Evolutionary conservation across 2,329 filamentous ascomycete species (phyloP).

Genomic region (Colletotrichum endophyticum): DNA sequence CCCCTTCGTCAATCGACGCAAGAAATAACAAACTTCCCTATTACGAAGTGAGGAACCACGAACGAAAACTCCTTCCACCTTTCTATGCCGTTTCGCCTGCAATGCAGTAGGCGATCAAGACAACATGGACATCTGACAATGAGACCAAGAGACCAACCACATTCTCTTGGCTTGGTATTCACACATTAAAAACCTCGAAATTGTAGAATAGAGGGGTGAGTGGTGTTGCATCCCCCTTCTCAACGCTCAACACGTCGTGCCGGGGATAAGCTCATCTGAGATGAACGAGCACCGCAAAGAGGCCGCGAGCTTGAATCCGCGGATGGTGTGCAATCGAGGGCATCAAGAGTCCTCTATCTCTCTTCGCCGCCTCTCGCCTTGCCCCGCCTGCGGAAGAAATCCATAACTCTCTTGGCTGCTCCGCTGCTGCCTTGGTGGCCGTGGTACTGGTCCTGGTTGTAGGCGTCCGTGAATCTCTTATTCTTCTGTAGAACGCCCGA

Average conservation of each 20-base stretch:
- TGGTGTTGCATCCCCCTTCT: neutral
- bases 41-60: slow-evolving; percentile 2
- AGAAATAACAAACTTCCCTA: slow-evolving; percentile 16
- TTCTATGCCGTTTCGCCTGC: slow-evolving; percentile 21
- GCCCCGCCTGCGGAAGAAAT: slow-evolving; percentile 91
- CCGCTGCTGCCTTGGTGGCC: slow-evolving; percentile 83
- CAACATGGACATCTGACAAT: slow-evolving; percentile 13
- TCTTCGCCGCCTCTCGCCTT: slow-evolving; percentile 71
- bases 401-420: slow-evolving; percentile 92
- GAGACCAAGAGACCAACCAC: slow-evolving; percentile 3
- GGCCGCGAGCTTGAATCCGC: neutral
- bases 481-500: slow-evolving; percentile 71
- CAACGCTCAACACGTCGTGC: slow-evolving; percentile 13
- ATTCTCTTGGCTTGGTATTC: slow-evolving; percentile 14
- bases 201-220: neutral
- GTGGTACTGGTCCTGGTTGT: slow-evolving; percentile 74
- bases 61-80: slow-evolving; percentile 1
- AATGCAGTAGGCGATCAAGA: slow-evolving; percentile 17
- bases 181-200: slow-evolving; percentile 15
- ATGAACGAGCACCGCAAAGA: slow-evolving; percentile 12
- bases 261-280: slow-evolving; percentile 16
- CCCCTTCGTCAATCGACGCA: neutral
- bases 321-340: slow-evolving; percentile 5
- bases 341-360: slow-evolving; percentile 39
- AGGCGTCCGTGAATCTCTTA: slow-evolving; percentile 88